These are phyloP conservation scores for Leishmania tarentolae DNA, from an alignment of 208 protist genomes.

Conservation along the genomic window DNA sequence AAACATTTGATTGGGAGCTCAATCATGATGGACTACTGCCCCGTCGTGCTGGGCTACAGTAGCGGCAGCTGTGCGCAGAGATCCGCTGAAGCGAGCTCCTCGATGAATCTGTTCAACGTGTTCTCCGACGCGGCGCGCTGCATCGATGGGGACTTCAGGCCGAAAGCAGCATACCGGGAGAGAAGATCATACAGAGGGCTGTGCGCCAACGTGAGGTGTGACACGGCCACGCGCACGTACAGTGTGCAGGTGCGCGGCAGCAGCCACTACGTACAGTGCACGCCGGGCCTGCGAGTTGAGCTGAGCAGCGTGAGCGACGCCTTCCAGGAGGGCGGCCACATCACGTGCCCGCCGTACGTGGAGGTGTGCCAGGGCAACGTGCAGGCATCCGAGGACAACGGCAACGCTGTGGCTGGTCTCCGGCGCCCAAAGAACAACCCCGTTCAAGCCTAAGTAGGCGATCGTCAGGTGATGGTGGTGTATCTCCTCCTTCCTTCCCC, in stretches of 20 bases:
- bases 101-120: neutral
- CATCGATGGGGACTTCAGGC: neutral
- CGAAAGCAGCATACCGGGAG: neutral
- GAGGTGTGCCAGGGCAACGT: neutral
- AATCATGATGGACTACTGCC: slow-evolving; percentile 1
- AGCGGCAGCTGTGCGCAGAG: neutral
- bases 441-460: too few species aligned
- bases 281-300: neutral
- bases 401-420: neutral
- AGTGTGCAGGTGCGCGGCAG: neutral
- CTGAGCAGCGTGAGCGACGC: neutral
- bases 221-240: neutral
- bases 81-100: neutral
- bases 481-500: too few species aligned
- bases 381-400: neutral
- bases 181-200: neutral
- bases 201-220: neutral
- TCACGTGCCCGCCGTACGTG: neutral
- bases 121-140: neutral
- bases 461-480: too few species aligned
- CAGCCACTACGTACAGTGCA: neutral
- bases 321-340: neutral
- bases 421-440: too few species aligned
- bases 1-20: slow-evolving; percentile 19
- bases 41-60: neutral